phyloP scores from a whole-genome alignment of 2,329 filamentous ascomycete genomes.

The Aspergillus pseudoglaucus region DNA sequence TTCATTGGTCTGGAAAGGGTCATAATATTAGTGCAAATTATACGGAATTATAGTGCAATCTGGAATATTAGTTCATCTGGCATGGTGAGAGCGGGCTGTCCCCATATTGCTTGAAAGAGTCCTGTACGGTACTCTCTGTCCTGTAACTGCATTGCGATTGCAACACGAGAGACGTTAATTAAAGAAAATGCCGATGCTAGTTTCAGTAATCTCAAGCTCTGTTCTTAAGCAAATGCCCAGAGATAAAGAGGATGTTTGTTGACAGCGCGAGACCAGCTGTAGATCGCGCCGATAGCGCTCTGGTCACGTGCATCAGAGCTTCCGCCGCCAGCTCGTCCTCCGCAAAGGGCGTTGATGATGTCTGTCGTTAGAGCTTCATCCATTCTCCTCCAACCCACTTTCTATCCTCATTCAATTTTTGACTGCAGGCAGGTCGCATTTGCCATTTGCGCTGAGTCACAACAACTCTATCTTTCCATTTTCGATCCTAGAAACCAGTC shows the following conservation, averaged over 20 bases:
- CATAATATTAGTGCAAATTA: background rate
- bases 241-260: background rate
- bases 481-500: background rate
- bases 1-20: background rate
- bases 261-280: background rate
- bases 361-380: background rate
- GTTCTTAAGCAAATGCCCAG: background rate
- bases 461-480: slow-evolving; percentile 1
- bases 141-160: too few relatives aligned
- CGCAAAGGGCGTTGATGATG: slow-evolving; percentile 5
- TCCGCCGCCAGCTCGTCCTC: slow-evolving; percentile 20
- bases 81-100: too few relatives aligned
- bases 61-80: too few relatives aligned
- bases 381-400: slow-evolving; percentile 6
- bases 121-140: too few relatives aligned
- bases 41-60: too few relatives aligned
- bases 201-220: background rate
- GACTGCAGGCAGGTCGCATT: background rate
- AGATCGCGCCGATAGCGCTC: background rate
- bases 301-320: slow-evolving; percentile 26
- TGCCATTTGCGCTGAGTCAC: background rate
- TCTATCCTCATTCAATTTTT: slow-evolving; percentile 1
- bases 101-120: too few relatives aligned
- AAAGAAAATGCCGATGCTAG: too few relatives aligned
- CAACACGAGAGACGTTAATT: too few relatives aligned